phyloP scores from a whole-genome alignment of 805 yeast genomes.

The Suhomyces sp. region DNA sequence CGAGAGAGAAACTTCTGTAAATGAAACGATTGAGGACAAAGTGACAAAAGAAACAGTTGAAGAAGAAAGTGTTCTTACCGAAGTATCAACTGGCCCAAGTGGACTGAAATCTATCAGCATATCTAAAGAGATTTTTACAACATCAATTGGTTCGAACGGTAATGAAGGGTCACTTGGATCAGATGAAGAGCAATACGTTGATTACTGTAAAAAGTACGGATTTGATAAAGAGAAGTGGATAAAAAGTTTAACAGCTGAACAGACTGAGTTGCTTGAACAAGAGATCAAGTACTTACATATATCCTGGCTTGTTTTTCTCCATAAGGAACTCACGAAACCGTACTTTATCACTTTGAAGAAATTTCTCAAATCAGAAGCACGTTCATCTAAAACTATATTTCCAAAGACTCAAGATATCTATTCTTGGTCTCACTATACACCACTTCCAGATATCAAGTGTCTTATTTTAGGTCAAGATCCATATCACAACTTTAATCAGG shows the following conservation, averaged over 20 bases:
- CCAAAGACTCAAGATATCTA: constrained; percentile 80
- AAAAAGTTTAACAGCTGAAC: constrained; percentile 45
- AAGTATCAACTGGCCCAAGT: too few species aligned
- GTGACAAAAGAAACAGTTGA: too few species aligned
- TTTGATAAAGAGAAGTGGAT: constrained; percentile 59
- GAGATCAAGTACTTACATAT: constrained; percentile 73
- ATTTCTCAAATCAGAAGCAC: constrained; percentile 54
- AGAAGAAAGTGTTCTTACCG: too few species aligned
- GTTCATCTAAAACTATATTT: constrained; percentile 58
- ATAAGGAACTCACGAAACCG: constrained; percentile 75
- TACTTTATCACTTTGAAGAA: constrained; percentile 74
- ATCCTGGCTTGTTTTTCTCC: constrained; percentile 74
- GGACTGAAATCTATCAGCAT: too few species aligned
- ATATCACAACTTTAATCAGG: constrained; percentile 88
- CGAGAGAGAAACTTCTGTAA: too few species aligned
- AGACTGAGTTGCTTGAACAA: constrained; percentile 50
- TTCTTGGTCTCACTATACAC: constrained; percentile 89
- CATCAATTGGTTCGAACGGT: too few species aligned
- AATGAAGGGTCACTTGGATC: too few species aligned
- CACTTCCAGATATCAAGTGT: constrained; percentile 69
- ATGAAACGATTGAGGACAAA: too few species aligned
- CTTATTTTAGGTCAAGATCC: constrained; percentile 95
- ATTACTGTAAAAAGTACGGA: constrained; percentile 14
- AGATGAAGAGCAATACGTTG: too few species aligned
- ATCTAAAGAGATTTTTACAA: too few species aligned